Conservation (phyloP, 106 monocot species). For the Xerophyta viscosa region DNA sequence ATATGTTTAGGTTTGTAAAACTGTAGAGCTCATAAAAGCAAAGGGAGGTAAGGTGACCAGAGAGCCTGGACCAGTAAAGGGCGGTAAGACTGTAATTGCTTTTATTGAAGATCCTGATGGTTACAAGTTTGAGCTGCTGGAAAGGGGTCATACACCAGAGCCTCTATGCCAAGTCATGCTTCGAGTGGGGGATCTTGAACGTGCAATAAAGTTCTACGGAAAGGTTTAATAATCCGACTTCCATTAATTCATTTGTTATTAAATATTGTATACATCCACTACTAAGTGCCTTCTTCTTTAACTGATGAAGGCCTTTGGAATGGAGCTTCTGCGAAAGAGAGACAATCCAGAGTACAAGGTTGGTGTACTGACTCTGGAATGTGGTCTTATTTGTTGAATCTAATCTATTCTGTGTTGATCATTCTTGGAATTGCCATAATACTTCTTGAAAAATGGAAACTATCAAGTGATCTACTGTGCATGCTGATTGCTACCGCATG, state of each 20-base stretch:
- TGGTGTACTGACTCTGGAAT: too few species aligned
- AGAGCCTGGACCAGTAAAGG: conserved; percentile 22
- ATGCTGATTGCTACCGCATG: too few species aligned
- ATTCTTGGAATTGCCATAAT: too few species aligned
- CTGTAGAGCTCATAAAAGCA: conserved; percentile 16
- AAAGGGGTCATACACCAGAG: conserved; percentile 20
- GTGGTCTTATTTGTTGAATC: too few species aligned
- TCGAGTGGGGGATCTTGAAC: conserved; percentile 17
- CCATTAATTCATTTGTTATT: not conserved
- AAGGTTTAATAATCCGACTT: conserved; percentile 3
- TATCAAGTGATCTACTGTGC: too few species aligned
- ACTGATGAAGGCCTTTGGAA: conserved; percentile 71
- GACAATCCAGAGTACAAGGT: conserved; percentile 97
- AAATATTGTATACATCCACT: not conserved
- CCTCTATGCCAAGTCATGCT: conserved; percentile 20
- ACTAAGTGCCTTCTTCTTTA: not conserved
- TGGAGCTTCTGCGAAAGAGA: conserved; percentile 83
- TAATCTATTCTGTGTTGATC: too few species aligned
- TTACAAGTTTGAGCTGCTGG: conserved; percentile 17
- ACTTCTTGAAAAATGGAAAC: too few species aligned
- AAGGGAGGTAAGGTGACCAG: conserved; percentile 16
- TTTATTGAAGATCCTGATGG: conserved; percentile 23
- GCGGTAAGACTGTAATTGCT: conserved; percentile 15
- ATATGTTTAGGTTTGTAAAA: conserved; percentile 9
- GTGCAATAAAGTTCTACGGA: conserved; percentile 14